These are phyloP conservation scores for Tilletia walkeri DNA, from an alignment of 1,284 basidiomycete genomes.

Conservation along the genomic window DNA sequence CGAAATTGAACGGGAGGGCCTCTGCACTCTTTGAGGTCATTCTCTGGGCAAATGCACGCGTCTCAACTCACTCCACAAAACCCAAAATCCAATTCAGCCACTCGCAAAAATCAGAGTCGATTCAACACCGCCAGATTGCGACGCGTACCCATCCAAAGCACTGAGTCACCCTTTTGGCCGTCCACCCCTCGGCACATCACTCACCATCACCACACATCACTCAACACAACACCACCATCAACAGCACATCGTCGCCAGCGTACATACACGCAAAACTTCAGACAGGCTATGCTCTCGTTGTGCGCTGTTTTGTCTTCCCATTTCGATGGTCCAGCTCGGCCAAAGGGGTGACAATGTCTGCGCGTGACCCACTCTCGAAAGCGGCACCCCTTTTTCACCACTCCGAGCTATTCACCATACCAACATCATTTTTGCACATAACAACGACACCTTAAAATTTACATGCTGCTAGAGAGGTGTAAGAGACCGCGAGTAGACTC, in stretches of 20 bases:
- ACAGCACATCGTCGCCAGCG: background rate
- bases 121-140: background rate
- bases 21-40: background rate
- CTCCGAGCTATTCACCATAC: background rate
- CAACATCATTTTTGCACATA: background rate
- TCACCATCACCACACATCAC: background rate
- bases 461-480: background rate
- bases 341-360: background rate
- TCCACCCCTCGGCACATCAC: background rate
- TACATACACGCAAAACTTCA: background rate
- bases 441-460: constrained; percentile 11
- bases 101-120: background rate
- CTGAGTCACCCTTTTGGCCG: constrained; percentile 10
- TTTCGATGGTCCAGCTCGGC: background rate
- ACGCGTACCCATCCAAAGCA: background rate
- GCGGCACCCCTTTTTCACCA: background rate
- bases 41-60: background rate
- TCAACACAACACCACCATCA: background rate
- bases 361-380: background rate
- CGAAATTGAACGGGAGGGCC: background rate
- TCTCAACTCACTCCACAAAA: background rate
- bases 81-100: background rate
- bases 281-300: background rate
- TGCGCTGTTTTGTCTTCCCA: background rate
- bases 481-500: background rate